A percentile compares a stretch with the other conserved stretches of the same genome.
Conservation (phyloP, 2,329 filamentous ascomycete species). For the Pezicula neosporulosa region DNA sequence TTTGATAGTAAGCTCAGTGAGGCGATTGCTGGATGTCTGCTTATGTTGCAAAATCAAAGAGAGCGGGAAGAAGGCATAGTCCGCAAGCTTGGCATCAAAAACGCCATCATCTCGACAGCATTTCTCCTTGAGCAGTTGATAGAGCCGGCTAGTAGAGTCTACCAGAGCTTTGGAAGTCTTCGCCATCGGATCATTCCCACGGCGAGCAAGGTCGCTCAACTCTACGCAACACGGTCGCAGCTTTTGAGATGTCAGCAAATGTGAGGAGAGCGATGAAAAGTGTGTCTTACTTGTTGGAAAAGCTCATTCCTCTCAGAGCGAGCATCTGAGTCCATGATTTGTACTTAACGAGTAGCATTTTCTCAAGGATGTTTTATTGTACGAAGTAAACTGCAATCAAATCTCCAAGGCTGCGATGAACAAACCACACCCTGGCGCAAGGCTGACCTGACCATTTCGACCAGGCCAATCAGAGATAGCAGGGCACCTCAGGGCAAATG, state of each 20-base stretch:
- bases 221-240: constrained; percentile 61
- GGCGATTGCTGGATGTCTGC: constrained; percentile 64
- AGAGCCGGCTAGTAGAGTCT: constrained; percentile 41
- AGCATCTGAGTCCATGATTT: constrained; percentile 20
- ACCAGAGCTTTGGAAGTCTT: constrained; percentile 41
- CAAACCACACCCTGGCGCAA: neutral
- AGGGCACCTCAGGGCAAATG: no score
- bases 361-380: neutral
- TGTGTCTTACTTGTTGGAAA: constrained; percentile 24
- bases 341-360: neutral
- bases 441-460: no score
- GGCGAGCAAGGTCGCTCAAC: constrained; percentile 54
- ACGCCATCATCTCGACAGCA: constrained; percentile 42
- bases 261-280: neutral
- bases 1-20: constrained; percentile 73
- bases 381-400: neutral
- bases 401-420: neutral
- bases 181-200: constrained; percentile 37
- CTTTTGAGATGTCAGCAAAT: constrained; percentile 33
- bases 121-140: constrained; percentile 38
- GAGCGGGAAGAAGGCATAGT: constrained; percentile 93
- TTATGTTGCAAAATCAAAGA: constrained; percentile 81
- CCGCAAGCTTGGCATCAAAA: constrained; percentile 79
- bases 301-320: constrained; percentile 27
- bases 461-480: no score